Base-by-base conservation (phyloP, 345 rosid genomes). In the Citrus reticulata region DNA sequence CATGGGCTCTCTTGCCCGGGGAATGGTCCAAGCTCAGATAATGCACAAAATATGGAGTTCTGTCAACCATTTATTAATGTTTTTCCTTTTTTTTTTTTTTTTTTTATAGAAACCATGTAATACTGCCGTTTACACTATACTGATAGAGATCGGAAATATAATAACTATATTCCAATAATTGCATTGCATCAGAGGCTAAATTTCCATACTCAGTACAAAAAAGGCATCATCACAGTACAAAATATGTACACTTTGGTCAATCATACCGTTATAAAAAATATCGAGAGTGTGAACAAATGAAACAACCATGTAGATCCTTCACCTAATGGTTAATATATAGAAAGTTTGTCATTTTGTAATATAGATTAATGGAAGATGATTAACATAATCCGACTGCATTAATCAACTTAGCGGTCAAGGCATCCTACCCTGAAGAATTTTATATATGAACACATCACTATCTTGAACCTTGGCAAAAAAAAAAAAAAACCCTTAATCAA, bases 341-440 rank as follows among this genome's bases (percentile, higher is more conserved):
- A 10, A 71, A 27, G 10, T 30, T 67, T 51, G 24, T 51, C 57
- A 29, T 70, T 70, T 27, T 49, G 1, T 49, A 39, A 14, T 14
- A 29, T 3, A 39, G 32, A 29, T 39, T 69, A 60, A 46, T n/a
- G 35, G 6, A 19, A 19, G 4, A 59, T 37, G 9, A 27, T 59
- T 59, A 27, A 69, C 42, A 40, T 42, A 59, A 69, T 70, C 42
- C 22, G 57, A 70, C 16, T n/a, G n/a, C 6, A 54, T 10, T 34
- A 37, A 65, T 79, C 82, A 40, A 40, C 82, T 24, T 42, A 29
- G 64, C 30, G 39, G 77, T 27, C 78, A 77, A 74, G 78, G 74
- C 24, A 76, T 22, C 68, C 51, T 54, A 60, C 67, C 35, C 37
- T 6, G 3, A 55, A 32, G 5, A 30, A 24, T 16, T 54, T 22